Evolutionary conservation across 2,329 filamentous ascomycete species (phyloP), one percentile per base, ranked within the genome.

Genomic region (Fusarium sp.): DNA sequence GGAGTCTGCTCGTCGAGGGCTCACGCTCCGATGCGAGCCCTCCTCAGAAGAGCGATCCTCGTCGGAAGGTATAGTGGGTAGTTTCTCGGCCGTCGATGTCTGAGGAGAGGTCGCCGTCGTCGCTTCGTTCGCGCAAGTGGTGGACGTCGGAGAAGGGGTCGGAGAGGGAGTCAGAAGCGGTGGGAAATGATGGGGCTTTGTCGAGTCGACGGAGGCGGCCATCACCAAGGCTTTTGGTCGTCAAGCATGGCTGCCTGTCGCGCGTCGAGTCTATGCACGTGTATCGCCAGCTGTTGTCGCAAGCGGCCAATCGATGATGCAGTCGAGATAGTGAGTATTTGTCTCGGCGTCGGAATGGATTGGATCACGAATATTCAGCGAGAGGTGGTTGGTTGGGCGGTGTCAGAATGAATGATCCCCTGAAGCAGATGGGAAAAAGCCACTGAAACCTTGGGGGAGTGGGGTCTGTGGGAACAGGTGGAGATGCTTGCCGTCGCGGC

Each of bases 21-120:
- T 79, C 7, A 64, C 71, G 62, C 73, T 76, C 25, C 75, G 62
- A 12, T 69, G 73, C 0, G 78, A 79, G 25, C 75, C 80, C 59
- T 82, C 80, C 27, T 79, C 80, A 2, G 78, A 80, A 27, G 78
- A 80, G 22, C 69, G 78, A 10, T 81, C 79, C 60, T 82, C 81
- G 37, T 82, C 81, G 1, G 78, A 79, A 8, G 76, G 71, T 3
- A 78, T 76, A 37, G 77, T 75, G 17, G 78, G 74, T 9, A 78
- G 69, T 40, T 68, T 65, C 17, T 38, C 20, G 15, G n/a, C 10
- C 6, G 62, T 22, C 27, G 33, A 37, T 12, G 33, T 59, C 15
- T 61, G 58, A 11, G 62, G 56, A 38, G 63, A 14, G 8, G 59
- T 45, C 14, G 43, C 25, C 7, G 59, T 45, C 2, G 59, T 50